Base-by-base conservation (phyloP, 2,329 filamentous ascomycete species). In the Penicillium sp. region DNA sequence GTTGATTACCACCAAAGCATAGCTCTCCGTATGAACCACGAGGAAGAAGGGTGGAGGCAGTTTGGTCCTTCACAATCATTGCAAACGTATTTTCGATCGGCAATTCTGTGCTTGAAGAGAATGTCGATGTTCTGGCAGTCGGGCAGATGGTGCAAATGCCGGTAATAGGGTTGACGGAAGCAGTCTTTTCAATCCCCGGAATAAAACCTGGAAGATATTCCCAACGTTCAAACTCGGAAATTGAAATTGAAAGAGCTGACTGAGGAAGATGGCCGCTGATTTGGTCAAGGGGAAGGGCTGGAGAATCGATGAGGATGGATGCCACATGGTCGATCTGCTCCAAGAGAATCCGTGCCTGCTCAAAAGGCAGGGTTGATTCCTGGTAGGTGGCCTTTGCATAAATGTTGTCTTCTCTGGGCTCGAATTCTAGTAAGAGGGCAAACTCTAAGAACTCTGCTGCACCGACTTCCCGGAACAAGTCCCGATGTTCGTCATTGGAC, bases 1-100 rank as follows among this genome's bases (percentile, higher is more conserved):
- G 83, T 70, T 96, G 91, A 44, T 89, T 83, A 10, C 91, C 92
- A 13, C 90, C 90, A 67, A 95, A 94, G 63, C 89, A 95, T 6
- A 95, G 78, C 67, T 96, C 91, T 10, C 92, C 92, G 14, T 90
- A 76, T 56, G 83, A 87, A 3, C 90, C 90, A 6, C 81, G 68
- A 0, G 89, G 89, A 0, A 91, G 73, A 1, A 83, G 63, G 0
- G 79, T 69, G 4, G 84, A 77, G 0, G 64, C 64, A 2, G 72
- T 65, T 4, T 72, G 71, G 2, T 66, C 60, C 14, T 67, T 65
- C 14, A 88, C 67, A 1, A 95, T 83, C 52, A 90, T 83, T 0
- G 82, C 80, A 0, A 89, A 94, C 0, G 89, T 95, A 54, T 92
- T 95, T 9, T 78, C 73, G 25, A 96, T 82, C 0, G 85, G 81